Evolutionary conservation across 768 basidiomycete species (phyloP).

Genomic region (Pleurotus sapidus): DNA sequence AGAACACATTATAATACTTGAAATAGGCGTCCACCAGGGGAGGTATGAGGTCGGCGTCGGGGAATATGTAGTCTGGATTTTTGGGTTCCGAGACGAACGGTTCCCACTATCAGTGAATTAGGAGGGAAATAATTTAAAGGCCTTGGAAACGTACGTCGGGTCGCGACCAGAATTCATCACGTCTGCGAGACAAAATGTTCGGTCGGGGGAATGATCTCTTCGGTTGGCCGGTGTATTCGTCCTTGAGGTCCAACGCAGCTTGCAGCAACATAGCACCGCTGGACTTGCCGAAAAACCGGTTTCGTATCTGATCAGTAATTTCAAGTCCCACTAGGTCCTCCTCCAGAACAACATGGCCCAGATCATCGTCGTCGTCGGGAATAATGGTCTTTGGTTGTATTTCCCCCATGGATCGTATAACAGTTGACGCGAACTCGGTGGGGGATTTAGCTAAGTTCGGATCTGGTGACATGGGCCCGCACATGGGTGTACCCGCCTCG

Average conservation of each 20-base stretch:
- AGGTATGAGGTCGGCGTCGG: conserved; percentile 49
- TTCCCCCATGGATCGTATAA: background rate
- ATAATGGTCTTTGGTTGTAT: conserved; percentile 12
- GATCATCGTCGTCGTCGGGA: conserved; percentile 26
- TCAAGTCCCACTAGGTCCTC: conserved; percentile 32
- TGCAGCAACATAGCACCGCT: conserved; percentile 52
- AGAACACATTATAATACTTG: conserved; percentile 42
- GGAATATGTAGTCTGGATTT: conserved; percentile 37
- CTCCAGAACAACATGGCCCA: conserved; percentile 22
- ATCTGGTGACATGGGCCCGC: background rate
- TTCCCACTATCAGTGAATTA: conserved; percentile 27
- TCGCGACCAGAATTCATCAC: conserved; percentile 48
- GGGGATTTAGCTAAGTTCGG: background rate
- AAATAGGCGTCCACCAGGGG: conserved; percentile 70
- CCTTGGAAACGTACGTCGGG: conserved; percentile 34
- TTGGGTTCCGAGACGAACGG: conserved; percentile 18
- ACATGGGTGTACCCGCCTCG: background rate
- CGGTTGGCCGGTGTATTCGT: conserved; percentile 42
- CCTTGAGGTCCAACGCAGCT: conserved; percentile 55
- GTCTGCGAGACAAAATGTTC: conserved; percentile 24
- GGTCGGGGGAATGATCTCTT: conserved; percentile 17
- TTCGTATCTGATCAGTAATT: conserved; percentile 29
- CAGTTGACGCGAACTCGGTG: background rate
- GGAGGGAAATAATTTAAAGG: background rate
- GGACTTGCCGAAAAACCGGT: conserved; percentile 49